Conservation (phyloP, 768 basidiomycete genomes). For the Russula ochroleuca region DNA sequence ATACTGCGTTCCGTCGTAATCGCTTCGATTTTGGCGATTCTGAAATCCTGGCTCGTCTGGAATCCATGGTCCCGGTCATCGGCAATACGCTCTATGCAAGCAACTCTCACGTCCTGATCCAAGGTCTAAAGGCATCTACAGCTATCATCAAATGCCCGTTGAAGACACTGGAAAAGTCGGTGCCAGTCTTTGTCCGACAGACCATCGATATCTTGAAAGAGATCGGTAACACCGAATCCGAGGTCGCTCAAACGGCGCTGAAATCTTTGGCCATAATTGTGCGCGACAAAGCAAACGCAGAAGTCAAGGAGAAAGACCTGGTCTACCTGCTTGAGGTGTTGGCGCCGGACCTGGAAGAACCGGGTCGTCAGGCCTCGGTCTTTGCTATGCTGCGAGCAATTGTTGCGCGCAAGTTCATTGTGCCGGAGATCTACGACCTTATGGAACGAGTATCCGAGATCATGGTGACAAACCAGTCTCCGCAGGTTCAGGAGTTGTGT, state of each 20-base stretch:
- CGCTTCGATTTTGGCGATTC: slow-evolving; percentile 80
- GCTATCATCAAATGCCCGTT: slow-evolving; percentile 82
- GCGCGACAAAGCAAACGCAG: slow-evolving; percentile 79
- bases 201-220: slow-evolving; percentile 78
- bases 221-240: slow-evolving; percentile 82
- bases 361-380: slow-evolving; percentile 74
- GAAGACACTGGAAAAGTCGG: slow-evolving; percentile 63
- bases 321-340: slow-evolving; percentile 82
- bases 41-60: slow-evolving; percentile 73
- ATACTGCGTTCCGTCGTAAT: slow-evolving; percentile 78
- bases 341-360: slow-evolving; percentile 86
- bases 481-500: slow-evolving; percentile 87
- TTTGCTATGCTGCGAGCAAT: slow-evolving; percentile 90
- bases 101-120: slow-evolving; percentile 64
- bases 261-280: slow-evolving; percentile 81
- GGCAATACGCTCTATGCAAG: slow-evolving; percentile 91
- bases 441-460: slow-evolving; percentile 92
- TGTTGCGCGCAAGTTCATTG: slow-evolving; percentile 84
- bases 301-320: slow-evolving; percentile 86
- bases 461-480: slow-evolving; percentile 90
- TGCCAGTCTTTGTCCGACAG: slow-evolving; percentile 80
- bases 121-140: slow-evolving; percentile 75
- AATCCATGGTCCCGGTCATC: slow-evolving; percentile 79
- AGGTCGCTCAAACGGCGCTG: slow-evolving; percentile 83
- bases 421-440: slow-evolving; percentile 94